Evolutionary conservation across 2,329 filamentous ascomycete genomes (phyloP).

Genomic region (Cytospora paraplurivora): DNA sequence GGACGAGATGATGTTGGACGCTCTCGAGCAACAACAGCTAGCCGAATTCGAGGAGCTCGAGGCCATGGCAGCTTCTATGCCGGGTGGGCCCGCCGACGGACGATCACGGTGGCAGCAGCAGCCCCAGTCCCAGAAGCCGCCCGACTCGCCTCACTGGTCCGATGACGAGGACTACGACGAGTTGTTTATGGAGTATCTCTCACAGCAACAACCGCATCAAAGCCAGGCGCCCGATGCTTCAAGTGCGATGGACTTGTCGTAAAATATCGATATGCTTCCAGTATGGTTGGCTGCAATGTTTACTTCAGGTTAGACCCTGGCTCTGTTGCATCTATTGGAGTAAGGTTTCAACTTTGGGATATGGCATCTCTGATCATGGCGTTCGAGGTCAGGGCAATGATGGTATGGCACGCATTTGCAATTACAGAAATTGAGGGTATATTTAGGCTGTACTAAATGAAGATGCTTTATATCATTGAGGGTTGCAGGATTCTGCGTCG

Average conservation of each 20-base stretch:
- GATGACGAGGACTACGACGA: slow-evolving; percentile 65
- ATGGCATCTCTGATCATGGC: slow-evolving; percentile 8
- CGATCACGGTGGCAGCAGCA: slow-evolving; percentile 26
- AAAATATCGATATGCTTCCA: slow-evolving; percentile 18
- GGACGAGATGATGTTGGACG: slow-evolving; percentile 57
- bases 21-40: slow-evolving; percentile 54
- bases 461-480: slow-evolving; percentile 49
- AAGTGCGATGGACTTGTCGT: slow-evolving; percentile 53
- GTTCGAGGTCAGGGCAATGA: slow-evolving; percentile 9
- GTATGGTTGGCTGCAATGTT: slow-evolving; percentile 2
- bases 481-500: slow-evolving; percentile 61
- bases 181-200: slow-evolving; percentile 66
- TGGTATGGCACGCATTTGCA: slow-evolving; percentile 26
- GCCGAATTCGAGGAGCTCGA: slow-evolving; percentile 61
- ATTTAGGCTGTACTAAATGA: slow-evolving; percentile 4
- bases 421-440: slow-evolving; percentile 31
- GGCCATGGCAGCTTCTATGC: slow-evolving; percentile 52
- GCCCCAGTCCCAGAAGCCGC: slow-evolving; percentile 27
- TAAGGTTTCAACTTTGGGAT: slow-evolving; percentile 8
- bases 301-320: not conserved
- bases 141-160: slow-evolving; percentile 42
- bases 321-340: not conserved
- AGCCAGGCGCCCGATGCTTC: slow-evolving; percentile 33
- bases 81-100: slow-evolving; percentile 31
- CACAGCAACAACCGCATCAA: slow-evolving; percentile 42